Evolutionary conservation across 768 basidiomycete species (phyloP), one percentile per base, ranked within the genome.

Genomic region (Macrolepiota fuliginosa): DNA sequence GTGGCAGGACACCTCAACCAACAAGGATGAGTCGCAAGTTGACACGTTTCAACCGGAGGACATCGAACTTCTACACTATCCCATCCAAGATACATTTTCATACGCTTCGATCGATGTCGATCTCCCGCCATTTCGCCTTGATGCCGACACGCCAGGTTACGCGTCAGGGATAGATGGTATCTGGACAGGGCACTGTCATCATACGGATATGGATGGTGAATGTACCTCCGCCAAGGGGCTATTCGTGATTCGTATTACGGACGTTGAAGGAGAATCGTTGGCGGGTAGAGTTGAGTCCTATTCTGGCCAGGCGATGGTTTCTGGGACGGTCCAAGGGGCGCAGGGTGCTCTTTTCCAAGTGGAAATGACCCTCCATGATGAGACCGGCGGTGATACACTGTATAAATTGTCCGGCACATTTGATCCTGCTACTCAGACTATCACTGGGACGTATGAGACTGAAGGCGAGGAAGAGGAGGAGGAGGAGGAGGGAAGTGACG

Each of bases 111-210:
- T 74, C 56, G 75, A 75, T 61, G 69, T 66, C 59, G 73, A 74
- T 54, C 72, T 73, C 37, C 74, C 74, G 25, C 65, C 67, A 2
- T 65, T 61, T 22, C 67, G 65, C 24, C 63, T 68, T 15, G 54
- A 53, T 19, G 46, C 46, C 24, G 58, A 66, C 12, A 64, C 68
- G 25, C 67, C 69, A 5, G 67, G 71, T 4, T 72, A 50, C 36
- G n/a, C 47, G 22, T 49, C 46, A 9, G 25, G 35, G 32, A 13
- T 50, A 3, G 57, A 75, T 54, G 75, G 75, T 4, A 72, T 72
- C 5, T 75, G 75, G 75, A 69, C 73, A 7, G 74, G 74, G 5
- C 71, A 73, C 40, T 73, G 70, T 60, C 56, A 62, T 13, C 70
- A 68, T 1, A 63, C 64, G 12, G 70, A 67, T 24, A 68, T 68